Evolutionary conservation across 306 rosid species (phyloP).

Genomic region (Vigna trinervia): DNA sequence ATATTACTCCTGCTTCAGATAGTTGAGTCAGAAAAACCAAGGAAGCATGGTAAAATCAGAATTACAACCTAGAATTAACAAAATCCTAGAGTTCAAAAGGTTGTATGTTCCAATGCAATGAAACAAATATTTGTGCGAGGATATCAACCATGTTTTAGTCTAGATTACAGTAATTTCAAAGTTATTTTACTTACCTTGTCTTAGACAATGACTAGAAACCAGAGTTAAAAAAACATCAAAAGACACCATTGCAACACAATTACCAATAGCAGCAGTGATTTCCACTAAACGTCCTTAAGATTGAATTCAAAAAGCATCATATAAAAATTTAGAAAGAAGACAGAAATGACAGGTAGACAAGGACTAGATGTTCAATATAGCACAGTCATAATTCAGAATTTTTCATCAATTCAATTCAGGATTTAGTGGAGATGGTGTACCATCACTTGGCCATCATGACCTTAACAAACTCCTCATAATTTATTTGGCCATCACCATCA

Average conservation of each 20-base stretch:
- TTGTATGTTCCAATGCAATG: neutral
- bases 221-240: constrained; percentile 31
- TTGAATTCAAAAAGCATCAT: constrained; percentile 44
- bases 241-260: constrained; percentile 34
- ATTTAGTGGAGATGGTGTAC: constrained; percentile 9
- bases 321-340: constrained; percentile 25
- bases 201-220: neutral
- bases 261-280: constrained; percentile 31
- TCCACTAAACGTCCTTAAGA: constrained; percentile 38
- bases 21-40: neutral
- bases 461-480: constrained; percentile 84
- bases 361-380: constrained; percentile 5
- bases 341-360: neutral
- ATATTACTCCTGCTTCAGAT: neutral
- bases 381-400: constrained; percentile 1
- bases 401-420: neutral
- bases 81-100: neutral
- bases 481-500: constrained; percentile 94
- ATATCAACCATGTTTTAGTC: neutral
- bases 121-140: neutral
- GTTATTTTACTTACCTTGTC: neutral
- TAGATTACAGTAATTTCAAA: neutral
- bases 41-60: neutral
- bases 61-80: neutral
- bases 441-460: constrained; percentile 92